Percentiles rank a stretch among this genome's conserved stretches.
Conservation (phyloP, 1,284 basidiomycete genomes). For the Ganoderma lucidum region DNA sequence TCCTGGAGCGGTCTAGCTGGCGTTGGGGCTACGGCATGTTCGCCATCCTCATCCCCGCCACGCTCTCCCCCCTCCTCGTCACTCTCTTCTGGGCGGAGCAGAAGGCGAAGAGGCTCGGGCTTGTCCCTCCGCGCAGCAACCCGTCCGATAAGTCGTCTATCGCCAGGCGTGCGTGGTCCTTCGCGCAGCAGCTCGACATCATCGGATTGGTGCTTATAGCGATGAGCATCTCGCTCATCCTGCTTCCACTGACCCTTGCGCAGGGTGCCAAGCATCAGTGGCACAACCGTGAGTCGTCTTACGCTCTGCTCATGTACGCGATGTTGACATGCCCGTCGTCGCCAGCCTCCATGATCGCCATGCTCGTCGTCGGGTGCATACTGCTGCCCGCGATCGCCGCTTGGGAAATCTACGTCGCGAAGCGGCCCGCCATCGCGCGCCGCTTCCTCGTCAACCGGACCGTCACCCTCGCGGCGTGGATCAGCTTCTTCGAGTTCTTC, state of each 20-base stretch:
- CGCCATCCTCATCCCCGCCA: conserved; percentile 63
- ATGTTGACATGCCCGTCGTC: neutral
- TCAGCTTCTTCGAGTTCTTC: conserved; percentile 77
- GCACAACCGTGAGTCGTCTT: conserved; percentile 40
- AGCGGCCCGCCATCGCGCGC: conserved; percentile 59
- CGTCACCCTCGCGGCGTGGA: conserved; percentile 66
- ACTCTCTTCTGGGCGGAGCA: conserved; percentile 78
- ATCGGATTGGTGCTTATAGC: conserved; percentile 67
- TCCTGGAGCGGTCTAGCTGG: conserved; percentile 69
- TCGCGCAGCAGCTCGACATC: conserved; percentile 63
- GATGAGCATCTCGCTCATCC: conserved; percentile 57
- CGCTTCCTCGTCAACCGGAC: conserved; percentile 66
- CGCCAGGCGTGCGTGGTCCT: conserved; percentile 38
- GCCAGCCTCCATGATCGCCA: conserved; percentile 62
- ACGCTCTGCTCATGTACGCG: neutral
- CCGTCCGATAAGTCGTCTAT: conserved; percentile 6
- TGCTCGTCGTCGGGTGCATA: conserved; percentile 58
- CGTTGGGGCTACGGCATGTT: conserved; percentile 85
- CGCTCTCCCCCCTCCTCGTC: conserved; percentile 65
- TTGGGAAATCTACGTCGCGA: conserved; percentile 60
- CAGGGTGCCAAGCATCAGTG: conserved; percentile 47
- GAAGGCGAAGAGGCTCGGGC: conserved; percentile 62
- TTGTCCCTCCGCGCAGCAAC: conserved; percentile 39
- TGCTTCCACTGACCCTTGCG: conserved; percentile 66
- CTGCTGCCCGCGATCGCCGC: conserved; percentile 53